Conservation (phyloP, 2,329 filamentous ascomycete genomes). For the Cytospora chrysosperma region DNA sequence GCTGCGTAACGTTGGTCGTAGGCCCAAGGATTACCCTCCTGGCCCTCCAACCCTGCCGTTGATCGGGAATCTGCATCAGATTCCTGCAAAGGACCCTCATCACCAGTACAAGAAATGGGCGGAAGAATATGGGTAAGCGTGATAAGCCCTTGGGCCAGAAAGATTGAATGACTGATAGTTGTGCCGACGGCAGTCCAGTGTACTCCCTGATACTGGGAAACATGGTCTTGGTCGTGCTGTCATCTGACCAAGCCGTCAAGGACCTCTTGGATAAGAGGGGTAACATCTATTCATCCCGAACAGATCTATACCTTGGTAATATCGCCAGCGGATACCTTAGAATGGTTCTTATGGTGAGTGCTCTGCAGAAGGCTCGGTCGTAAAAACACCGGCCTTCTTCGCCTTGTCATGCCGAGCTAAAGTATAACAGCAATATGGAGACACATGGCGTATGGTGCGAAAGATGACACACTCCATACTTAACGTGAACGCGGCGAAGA, state of each 20-base stretch:
- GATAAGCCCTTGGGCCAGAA: neutral
- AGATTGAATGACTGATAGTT: constrained; percentile 20
- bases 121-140: constrained; percentile 40
- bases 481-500: constrained; percentile 44
- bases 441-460: constrained; percentile 36
- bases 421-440: constrained; percentile 33
- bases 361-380: neutral
- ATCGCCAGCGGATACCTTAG: constrained; percentile 2
- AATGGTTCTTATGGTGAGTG: constrained; percentile 13
- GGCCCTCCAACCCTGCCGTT: constrained; percentile 52
- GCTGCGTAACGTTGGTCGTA: constrained; percentile 26
- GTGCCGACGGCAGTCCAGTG: constrained; percentile 37
- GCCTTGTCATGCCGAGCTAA: neutral
- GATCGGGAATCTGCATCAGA: constrained; percentile 51
- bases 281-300: constrained; percentile 48
- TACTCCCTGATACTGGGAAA: constrained; percentile 52
- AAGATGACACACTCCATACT: constrained; percentile 46
- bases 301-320: constrained; percentile 21
- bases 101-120: constrained; percentile 54
- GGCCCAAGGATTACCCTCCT: constrained; percentile 42
- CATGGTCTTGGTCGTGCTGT: constrained; percentile 47
- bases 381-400: neutral
- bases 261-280: constrained; percentile 52
- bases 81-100: constrained; percentile 43
- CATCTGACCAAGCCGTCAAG: constrained; percentile 44